Conservation (phyloP, 2,329 filamentous ascomycete species). For the Cadophora malorum region DNA sequence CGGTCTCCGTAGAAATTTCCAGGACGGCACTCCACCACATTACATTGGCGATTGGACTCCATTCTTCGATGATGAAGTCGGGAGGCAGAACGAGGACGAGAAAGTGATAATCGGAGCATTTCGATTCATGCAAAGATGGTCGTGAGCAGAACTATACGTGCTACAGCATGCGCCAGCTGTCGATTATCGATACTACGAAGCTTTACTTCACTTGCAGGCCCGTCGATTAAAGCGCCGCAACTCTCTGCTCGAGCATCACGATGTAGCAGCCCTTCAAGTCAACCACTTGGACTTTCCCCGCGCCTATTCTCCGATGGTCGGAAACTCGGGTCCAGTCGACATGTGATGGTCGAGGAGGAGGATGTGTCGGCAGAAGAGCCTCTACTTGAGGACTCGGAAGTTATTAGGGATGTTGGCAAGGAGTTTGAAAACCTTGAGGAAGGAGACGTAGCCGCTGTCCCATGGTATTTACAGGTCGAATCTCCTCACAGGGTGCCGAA, state of each 20-base stretch:
- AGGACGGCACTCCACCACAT: neutral
- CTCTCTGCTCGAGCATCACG: conserved; percentile 20
- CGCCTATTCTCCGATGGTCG: conserved; percentile 20
- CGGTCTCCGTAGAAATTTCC: conserved; percentile 14
- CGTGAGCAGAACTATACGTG: conserved; percentile 40
- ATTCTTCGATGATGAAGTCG: neutral
- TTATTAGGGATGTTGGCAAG: conserved; percentile 30
- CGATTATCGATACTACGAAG: conserved; percentile 41
- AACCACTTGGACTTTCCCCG: conserved; percentile 32
- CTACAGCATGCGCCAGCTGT: conserved; percentile 44
- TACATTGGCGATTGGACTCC: neutral
- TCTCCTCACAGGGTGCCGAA: conserved; percentile 47
- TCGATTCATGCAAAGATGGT: conserved; percentile 35
- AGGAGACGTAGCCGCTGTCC: conserved; percentile 48
- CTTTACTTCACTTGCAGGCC: conserved; percentile 38
- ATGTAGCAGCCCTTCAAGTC: conserved; percentile 16
- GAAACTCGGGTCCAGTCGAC: conserved; percentile 7
- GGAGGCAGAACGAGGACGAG: neutral
- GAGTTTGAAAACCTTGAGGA: conserved; percentile 28
- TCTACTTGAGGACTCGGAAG: conserved; percentile 11
- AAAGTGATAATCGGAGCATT: neutral
- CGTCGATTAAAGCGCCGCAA: conserved; percentile 33
- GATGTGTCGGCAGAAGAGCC: conserved; percentile 11
- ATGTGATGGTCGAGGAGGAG: conserved; percentile 7
- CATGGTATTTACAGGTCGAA: conserved; percentile 89